phyloP scores from a whole-genome alignment of 2,329 filamentous ascomycete genomes.

The Botrytis sinoallii region DNA sequence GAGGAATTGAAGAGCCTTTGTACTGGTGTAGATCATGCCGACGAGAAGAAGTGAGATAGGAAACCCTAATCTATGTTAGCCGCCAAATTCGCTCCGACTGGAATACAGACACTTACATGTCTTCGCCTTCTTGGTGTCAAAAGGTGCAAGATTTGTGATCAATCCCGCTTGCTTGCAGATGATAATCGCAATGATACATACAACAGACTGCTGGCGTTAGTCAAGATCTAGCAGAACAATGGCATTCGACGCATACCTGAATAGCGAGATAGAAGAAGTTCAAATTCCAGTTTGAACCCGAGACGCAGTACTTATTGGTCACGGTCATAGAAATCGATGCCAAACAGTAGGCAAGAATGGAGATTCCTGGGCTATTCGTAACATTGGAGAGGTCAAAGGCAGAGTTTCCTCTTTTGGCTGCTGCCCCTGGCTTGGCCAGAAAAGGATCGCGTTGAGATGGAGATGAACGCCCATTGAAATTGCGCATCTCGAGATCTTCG shows the following conservation, averaged over 20 bases:
- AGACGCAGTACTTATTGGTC: slow-evolving; percentile 99
- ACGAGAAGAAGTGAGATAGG: slow-evolving; percentile 93
- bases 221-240: slow-evolving; percentile 14
- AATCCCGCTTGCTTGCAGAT: slow-evolving; percentile 76
- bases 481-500: slow-evolving; percentile 55
- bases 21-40: slow-evolving; percentile 98
- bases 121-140: slow-evolving; percentile 83
- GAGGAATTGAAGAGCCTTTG: slow-evolving; percentile 92
- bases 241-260: slow-evolving; percentile 61
- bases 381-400: slow-evolving; percentile 41
- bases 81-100: background rate
- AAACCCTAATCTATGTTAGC: slow-evolving; percentile 63
- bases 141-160: slow-evolving; percentile 77
- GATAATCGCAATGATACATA: slow-evolving; percentile 83
- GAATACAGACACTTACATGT: slow-evolving; percentile 64
- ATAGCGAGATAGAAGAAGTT: slow-evolving; percentile 93
- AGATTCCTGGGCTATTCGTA: slow-evolving; percentile 73
- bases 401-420: slow-evolving; percentile 34
- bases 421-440: slow-evolving; percentile 35
- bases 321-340: slow-evolving; percentile 99
- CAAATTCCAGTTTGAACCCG: slow-evolving; percentile 85
- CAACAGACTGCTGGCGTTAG: slow-evolving; percentile 63
- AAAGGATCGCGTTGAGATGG: slow-evolving; percentile 41
- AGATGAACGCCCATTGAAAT: slow-evolving; percentile 37
- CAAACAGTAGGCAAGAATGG: slow-evolving; percentile 86